Conservation (phyloP, 1,284 basidiomycete genomes). For the Rhodofomes roseus region DNA sequence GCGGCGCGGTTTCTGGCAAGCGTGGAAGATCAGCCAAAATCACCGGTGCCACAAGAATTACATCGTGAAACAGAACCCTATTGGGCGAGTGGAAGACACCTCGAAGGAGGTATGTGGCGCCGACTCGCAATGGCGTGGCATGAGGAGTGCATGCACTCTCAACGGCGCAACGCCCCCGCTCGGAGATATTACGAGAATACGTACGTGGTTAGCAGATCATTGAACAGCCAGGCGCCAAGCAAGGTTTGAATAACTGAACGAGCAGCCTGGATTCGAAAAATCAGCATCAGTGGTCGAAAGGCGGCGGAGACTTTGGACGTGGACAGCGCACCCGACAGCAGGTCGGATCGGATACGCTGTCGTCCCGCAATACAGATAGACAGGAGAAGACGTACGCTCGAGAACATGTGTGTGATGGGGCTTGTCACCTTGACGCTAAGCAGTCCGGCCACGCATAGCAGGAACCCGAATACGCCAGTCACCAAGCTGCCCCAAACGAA, state of each 20-base stretch:
- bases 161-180: not conserved
- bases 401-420: constrained; percentile 75
- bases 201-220: constrained; percentile 62
- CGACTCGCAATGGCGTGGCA: too few species aligned
- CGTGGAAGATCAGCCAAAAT: constrained; percentile 2
- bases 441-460: constrained; percentile 67
- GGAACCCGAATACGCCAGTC: constrained; percentile 70
- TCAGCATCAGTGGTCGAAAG: not conserved
- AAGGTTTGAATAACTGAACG: constrained; percentile 72
- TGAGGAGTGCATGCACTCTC: not conserved
- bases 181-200: constrained; percentile 23
- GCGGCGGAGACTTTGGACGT: not conserved
- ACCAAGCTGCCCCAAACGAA: constrained; percentile 63
- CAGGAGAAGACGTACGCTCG: constrained; percentile 46
- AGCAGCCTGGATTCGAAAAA: constrained; percentile 45
- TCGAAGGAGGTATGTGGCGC: not conserved
- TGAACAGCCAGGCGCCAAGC: constrained; percentile 64
- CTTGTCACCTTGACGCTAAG: constrained; percentile 72
- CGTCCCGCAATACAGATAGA: constrained; percentile 2
- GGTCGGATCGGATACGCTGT: not conserved
- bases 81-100: not conserved
- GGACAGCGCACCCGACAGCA: not conserved
- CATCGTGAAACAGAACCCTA: not conserved
- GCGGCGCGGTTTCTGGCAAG: constrained; percentile 45
- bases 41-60: constrained; percentile 1